These are phyloP conservation scores for Volvariella volvacea DNA, from an alignment of 1,284 basidiomycete genomes.

Conservation along the genomic window DNA sequence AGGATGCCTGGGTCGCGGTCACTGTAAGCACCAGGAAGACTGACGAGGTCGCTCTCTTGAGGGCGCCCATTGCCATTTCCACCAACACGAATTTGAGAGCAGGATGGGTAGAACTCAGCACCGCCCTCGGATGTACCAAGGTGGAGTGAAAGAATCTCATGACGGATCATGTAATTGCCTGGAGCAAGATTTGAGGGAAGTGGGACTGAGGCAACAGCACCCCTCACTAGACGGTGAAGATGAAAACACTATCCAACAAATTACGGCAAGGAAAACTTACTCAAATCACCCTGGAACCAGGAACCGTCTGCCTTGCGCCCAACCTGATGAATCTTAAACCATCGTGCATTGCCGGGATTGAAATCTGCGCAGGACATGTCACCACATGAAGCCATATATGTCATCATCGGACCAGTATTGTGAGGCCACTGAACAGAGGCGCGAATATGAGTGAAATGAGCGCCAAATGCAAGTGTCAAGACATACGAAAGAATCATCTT, in stretches of 20 bases:
- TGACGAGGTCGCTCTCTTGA: slow-evolving; percentile 37
- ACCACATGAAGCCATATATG: slow-evolving; percentile 64
- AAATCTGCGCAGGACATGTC: slow-evolving; percentile 51
- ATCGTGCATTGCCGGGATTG: slow-evolving; percentile 49
- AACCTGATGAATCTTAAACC: slow-evolving; percentile 57
- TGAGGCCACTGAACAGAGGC: slow-evolving; percentile 54
- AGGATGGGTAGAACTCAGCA: slow-evolving; percentile 72
- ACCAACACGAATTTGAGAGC: slow-evolving; percentile 51
- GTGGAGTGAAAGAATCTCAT: slow-evolving; percentile 70
- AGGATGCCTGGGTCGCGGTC: slow-evolving; percentile 57
- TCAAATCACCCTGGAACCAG: slow-evolving; percentile 27
- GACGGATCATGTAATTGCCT: slow-evolving; percentile 64
- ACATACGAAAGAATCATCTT: slow-evolving; percentile 37
- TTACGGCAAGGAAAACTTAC: not conserved
- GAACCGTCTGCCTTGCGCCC: slow-evolving; percentile 21
- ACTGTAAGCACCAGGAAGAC: slow-evolving; percentile 58
- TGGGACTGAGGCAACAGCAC: slow-evolving; percentile 35
- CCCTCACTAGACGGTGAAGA: slow-evolving; percentile 16
- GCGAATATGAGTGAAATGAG: slow-evolving; percentile 4
- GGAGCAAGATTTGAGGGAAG: slow-evolving; percentile 49
- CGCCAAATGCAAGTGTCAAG: slow-evolving; percentile 2
- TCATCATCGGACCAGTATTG: slow-evolving; percentile 63
- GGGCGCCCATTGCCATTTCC: slow-evolving; percentile 44
- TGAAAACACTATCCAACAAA: slow-evolving; percentile 2
- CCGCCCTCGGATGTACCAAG: slow-evolving; percentile 40